Conservation (phyloP, 108 stramenopile species). For the Conticribra weissflogii region DNA sequence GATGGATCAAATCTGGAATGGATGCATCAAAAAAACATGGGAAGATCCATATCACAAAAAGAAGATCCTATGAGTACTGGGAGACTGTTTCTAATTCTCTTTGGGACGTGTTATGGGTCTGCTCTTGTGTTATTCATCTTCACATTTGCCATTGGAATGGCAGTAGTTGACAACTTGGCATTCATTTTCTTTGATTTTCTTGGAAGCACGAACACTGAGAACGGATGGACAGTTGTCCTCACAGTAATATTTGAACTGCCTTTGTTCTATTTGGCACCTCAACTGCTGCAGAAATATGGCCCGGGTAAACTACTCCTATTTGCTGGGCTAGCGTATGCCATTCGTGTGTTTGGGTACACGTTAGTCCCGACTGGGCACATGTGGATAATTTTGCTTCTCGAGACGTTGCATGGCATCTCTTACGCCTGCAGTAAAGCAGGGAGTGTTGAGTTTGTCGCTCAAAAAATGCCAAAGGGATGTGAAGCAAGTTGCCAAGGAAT, state of each 20-base stretch:
- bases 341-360: constrained; percentile 66
- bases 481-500: constrained; percentile 67
- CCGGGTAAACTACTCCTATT: constrained; percentile 43
- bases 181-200: constrained; percentile 69
- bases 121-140: constrained; percentile 41
- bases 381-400: constrained; percentile 55
- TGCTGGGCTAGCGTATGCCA: constrained; percentile 55
- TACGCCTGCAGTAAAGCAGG: constrained; percentile 58
- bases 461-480: constrained; percentile 49
- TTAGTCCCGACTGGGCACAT: constrained; percentile 49
- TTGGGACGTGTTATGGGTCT: constrained; percentile 28
- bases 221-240: constrained; percentile 60
- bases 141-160: constrained; percentile 51
- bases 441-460: constrained; percentile 51
- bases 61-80: constrained; percentile 1
- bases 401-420: constrained; percentile 74
- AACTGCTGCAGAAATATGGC: constrained; percentile 46
- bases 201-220: constrained; percentile 52
- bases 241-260: constrained; percentile 75
- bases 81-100: constrained; percentile 25
- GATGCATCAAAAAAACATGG: constrained; percentile 6
- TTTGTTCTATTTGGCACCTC: constrained; percentile 61
- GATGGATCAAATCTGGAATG: neutral
- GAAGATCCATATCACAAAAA: neutral
- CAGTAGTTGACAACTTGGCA: constrained; percentile 58